Evolutionary conservation across 139 green algal genomes (phyloP).

Genomic region (Asterochloris erici): DNA sequence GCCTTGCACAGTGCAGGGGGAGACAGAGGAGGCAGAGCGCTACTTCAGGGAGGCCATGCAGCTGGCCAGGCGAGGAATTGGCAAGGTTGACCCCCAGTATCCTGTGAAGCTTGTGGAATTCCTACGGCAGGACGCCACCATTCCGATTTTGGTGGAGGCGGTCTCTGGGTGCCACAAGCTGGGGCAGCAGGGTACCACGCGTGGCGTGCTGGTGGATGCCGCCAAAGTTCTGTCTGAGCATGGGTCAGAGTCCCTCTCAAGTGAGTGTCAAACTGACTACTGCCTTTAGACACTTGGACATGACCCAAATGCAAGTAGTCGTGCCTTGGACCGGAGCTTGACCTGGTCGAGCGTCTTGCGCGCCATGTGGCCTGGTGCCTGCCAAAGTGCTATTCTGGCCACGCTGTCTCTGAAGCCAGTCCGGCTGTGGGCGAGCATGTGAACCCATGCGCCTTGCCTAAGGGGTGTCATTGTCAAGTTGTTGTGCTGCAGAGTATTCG

Average conservation of each 20-base stretch:
- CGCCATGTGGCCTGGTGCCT: background rate
- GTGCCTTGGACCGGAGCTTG: background rate
- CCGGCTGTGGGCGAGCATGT: background rate
- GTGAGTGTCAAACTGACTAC: background rate
- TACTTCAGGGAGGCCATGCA: conserved; percentile 16
- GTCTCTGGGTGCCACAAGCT: too few species aligned
- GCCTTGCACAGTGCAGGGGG: background rate
- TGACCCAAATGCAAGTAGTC: too few species aligned
- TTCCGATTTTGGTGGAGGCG: too few species aligned
- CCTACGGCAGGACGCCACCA: background rate
- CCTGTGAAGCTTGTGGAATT: conserved; percentile 20
- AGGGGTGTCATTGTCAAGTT: background rate
- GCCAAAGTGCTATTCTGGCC: background rate
- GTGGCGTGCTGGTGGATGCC: too few species aligned
- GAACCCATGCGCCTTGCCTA: background rate
- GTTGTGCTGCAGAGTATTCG: conserved; percentile 2
- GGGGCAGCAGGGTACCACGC: too few species aligned
- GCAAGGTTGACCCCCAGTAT: conserved; percentile 17
- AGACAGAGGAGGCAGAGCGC: conserved; percentile 7
- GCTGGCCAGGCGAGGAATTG: conserved; percentile 20
- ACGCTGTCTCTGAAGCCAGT: background rate
- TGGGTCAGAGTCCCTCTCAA: too few species aligned
- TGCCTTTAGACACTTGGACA: background rate
- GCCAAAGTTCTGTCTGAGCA: too few species aligned
- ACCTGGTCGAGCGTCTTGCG: background rate